Percentiles rank a stretch among this genome's conserved stretches.
phyloP scores from a whole-genome alignment of 202 grass and related monocot genomes.

The Saccharum hybrid region DNA sequence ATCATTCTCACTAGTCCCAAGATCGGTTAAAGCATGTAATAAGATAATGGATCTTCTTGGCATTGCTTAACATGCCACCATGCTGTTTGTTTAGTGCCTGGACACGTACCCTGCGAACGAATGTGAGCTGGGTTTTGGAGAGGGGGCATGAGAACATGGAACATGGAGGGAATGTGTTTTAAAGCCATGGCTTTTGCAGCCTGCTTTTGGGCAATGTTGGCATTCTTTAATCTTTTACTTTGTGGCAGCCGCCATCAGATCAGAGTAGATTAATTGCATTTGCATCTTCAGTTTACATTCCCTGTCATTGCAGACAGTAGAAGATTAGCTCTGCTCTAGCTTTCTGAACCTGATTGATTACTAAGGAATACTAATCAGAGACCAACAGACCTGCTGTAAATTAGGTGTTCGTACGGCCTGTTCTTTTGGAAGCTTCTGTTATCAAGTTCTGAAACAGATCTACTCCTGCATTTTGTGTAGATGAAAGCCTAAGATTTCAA shows the following conservation, averaged over 20 bases:
- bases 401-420: constrained; percentile 16
- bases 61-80: constrained; percentile 51
- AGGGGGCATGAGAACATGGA: constrained; percentile 65
- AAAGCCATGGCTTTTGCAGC: constrained; percentile 56
- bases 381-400: constrained; percentile 41
- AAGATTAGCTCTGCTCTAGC: constrained; percentile 36
- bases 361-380: constrained; percentile 32
- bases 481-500: constrained; percentile 2
- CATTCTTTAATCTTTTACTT: constrained; percentile 52
- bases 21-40: constrained; percentile 43
- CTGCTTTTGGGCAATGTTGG: constrained; percentile 47
- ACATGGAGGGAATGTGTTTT: constrained; percentile 88
- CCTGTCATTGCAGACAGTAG: constrained; percentile 42
- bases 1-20: constrained; percentile 37
- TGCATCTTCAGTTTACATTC: constrained; percentile 55
- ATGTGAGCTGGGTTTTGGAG: constrained; percentile 52
- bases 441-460: constrained; percentile 27
- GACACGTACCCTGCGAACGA: constrained; percentile 49
- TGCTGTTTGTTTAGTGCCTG: constrained; percentile 39
- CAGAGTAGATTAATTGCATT: constrained; percentile 34
- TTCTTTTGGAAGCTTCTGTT: constrained; percentile 57
- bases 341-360: constrained; percentile 30
- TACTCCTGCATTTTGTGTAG: background rate
- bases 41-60: constrained; percentile 49
- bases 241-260: constrained; percentile 35